phyloP scores from a whole-genome alignment of 2,329 filamentous ascomycete species.

The Lecanicillium sp. region DNA sequence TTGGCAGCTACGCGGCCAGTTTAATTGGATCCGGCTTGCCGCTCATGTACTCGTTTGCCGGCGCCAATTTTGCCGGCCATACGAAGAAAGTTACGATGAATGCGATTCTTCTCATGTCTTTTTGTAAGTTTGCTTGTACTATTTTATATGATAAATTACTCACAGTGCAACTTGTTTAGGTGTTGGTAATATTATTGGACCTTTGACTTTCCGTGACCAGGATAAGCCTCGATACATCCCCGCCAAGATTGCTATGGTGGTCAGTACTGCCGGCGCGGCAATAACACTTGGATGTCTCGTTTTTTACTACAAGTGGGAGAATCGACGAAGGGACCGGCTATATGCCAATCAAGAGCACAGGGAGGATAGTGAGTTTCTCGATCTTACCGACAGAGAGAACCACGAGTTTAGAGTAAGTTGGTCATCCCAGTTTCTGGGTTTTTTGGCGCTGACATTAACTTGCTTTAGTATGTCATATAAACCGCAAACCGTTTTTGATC shows the following conservation, averaged over 20 bases:
- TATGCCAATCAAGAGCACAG: neutral
- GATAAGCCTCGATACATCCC: conserved; percentile 1
- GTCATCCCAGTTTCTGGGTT: too few relatives aligned
- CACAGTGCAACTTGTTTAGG: too few relatives aligned
- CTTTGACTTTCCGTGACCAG: neutral
- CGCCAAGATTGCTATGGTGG: conserved; percentile 1
- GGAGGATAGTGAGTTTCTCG: conserved; percentile 2
- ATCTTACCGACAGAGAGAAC: conserved; percentile 2
- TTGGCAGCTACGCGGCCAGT: neutral
- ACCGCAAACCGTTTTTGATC: too few relatives aligned
- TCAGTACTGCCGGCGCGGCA: neutral
- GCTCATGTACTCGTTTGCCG: neutral
- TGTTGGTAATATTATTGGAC: conserved; percentile 1
- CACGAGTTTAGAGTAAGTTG: conserved; percentile 1
- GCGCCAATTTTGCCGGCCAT: neutral
- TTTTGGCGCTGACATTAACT: too few relatives aligned
- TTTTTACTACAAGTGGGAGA: neutral
- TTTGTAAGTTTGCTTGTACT: neutral
- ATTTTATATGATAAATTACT: neutral
- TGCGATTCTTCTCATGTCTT: conserved; percentile 1
- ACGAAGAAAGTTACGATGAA: conserved; percentile 1
- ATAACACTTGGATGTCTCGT: neutral
- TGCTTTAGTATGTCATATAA: too few relatives aligned
- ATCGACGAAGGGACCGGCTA: neutral
- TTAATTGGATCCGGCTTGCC: neutral